Evolutionary conservation across 2,329 filamentous ascomycete genomes (phyloP).

Genomic region (Colletotrichum karsti): DNA sequence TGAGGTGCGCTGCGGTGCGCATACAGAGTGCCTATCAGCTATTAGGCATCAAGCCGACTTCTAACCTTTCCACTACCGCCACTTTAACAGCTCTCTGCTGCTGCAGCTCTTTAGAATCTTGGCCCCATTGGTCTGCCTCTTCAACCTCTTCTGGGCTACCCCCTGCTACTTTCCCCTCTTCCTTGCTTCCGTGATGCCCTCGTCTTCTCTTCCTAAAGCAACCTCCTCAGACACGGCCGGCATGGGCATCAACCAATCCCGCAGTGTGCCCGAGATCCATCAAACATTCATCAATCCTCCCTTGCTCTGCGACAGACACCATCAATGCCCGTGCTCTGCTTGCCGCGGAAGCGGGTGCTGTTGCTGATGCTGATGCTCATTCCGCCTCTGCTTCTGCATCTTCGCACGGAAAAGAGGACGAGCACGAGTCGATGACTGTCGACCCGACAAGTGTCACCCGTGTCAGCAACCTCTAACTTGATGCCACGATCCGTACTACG

Average conservation of each 20-base stretch:
- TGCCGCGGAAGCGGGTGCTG: background rate
- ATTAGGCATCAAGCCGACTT: no score
- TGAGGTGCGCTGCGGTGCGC: no score
- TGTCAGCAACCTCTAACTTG: background rate
- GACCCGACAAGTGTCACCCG: background rate
- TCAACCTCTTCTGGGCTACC: background rate
- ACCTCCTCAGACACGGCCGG: constrained; percentile 31
- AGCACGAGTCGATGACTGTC: background rate
- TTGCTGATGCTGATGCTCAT: background rate
- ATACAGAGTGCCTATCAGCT: no score
- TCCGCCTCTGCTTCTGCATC: background rate
- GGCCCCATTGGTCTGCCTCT: background rate
- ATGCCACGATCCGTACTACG: background rate
- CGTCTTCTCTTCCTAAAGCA: constrained; percentile 14
- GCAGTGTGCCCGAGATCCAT: constrained; percentile 33
- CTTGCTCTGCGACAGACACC: constrained; percentile 31
- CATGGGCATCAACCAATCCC: constrained; percentile 35
- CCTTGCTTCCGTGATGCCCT: background rate
- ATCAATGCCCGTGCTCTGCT: constrained; percentile 31
- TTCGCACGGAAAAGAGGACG: background rate
- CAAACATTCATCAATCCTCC: constrained; percentile 40
- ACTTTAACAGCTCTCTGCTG: no score
- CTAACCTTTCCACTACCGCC: background rate
- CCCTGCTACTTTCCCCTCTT: background rate
- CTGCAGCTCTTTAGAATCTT: no score